Evolutionary conservation across 306 rosid species (phyloP).

Genomic region (Corylus avellana): DNA sequence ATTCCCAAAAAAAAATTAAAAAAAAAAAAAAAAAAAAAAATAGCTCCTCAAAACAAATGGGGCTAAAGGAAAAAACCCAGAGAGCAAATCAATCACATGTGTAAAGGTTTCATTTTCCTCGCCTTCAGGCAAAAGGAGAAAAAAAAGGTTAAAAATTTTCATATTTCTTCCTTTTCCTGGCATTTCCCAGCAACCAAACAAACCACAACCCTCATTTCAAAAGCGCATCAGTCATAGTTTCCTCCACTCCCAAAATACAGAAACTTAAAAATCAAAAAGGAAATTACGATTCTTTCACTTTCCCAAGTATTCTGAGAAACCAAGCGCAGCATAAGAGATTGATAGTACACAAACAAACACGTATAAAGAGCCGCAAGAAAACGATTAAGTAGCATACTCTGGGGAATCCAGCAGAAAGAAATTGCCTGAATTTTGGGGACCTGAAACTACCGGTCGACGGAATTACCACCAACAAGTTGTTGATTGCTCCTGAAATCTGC

Average conservation of each 20-base stretch:
- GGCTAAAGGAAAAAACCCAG: neutral
- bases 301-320: neutral
- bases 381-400: constrained; percentile 47
- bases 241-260: neutral
- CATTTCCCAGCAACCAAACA: constrained; percentile 18
- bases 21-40: too few species aligned
- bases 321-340: neutral
- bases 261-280: neutral
- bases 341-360: neutral
- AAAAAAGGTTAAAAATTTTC: neutral
- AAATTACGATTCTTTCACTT: neutral
- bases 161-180: neutral
- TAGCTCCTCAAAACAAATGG: neutral
- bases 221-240: neutral
- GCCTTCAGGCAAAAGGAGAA: neutral
- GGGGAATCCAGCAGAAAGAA: constrained; percentile 47
- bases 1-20: too few species aligned
- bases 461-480: constrained; percentile 62
- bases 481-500: constrained; percentile 70
- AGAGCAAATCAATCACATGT: neutral
- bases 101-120: neutral
- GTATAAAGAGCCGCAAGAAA: neutral
- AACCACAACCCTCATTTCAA: neutral
- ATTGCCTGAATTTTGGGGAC: constrained; percentile 55
- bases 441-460: constrained; percentile 58